Base-by-base conservation (phyloP, 495 filamentous ascomycete species). In the Patellaria atrata region DNA sequence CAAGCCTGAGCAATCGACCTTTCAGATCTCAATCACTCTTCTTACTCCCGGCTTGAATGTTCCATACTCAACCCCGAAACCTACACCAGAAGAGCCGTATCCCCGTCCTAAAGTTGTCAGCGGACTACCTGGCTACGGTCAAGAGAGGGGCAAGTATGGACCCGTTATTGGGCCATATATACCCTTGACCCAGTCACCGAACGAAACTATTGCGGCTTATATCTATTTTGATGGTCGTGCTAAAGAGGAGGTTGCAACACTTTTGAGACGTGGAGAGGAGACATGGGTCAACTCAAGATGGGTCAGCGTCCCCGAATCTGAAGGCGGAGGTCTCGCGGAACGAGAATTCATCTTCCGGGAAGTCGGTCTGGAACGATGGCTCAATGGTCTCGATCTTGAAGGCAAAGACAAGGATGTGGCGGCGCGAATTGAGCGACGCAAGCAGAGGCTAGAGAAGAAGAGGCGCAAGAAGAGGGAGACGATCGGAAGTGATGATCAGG, bases 231-330 rank as follows among this genome's bases (percentile, higher is more conserved):
- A 99, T 56, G 89, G 89, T 9, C 66, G 91, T 30, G 67, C 73
- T 19, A 96, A 99, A 58, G 89, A 99, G 48, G 89, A 99, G 55
- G 92, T 96, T 11, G 89, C 89, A 36, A 99, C 89, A 21, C 60
- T 99, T 26, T 64, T 99, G 22, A 69, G 89, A 35, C 74, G 86
- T 13, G 91, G 91, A 26, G 89, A 94, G 44, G 89, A 99, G 57
- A 99, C 89, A 0, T 99, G 89, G 89, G 92, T 99, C 16, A 94
- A 94, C 45, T 94, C 86, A 7, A 65, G 89, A 52, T 99, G 89
- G 89, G 89, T 99, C 40, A 83, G 87, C 50, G 73, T 97, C 3
- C 83, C 86, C 2, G 73, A 81, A 8, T 78, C 78, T 2, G 87
- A 96, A 58, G 86, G 85, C 15, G 86, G 86, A 16, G 86, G 86